Percentiles rank a stretch among this genome's conserved stretches.
Evolutionary conservation across 495 filamentous ascomycete genomes (phyloP).

Genomic region (Achaetomiella virescens): DNA sequence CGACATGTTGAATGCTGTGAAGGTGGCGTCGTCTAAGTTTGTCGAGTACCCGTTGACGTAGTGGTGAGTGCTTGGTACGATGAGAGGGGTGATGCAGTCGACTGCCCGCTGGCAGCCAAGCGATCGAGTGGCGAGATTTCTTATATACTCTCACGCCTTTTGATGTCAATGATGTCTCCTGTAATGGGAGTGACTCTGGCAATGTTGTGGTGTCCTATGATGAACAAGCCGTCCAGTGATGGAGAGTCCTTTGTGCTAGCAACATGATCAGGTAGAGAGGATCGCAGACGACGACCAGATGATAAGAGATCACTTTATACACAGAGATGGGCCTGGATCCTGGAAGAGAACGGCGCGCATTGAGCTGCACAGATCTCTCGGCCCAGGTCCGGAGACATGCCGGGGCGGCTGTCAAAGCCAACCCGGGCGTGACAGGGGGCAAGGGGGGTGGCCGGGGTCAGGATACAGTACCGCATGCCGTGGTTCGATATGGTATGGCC

Average conservation of each 20-base stretch:
- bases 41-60: neutral
- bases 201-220: neutral
- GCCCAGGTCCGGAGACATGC: slow-evolving; percentile 18
- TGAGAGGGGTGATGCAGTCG: neutral
- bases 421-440: slow-evolving; percentile 15
- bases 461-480: neutral
- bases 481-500: neutral
- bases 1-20: slow-evolving; percentile 52
- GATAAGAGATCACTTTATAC: slow-evolving; percentile 4
- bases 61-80: neutral
- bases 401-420: slow-evolving; percentile 17
- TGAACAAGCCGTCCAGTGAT: neutral
- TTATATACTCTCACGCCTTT: neutral
- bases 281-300: neutral
- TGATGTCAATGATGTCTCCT: neutral
- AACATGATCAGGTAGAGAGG: neutral
- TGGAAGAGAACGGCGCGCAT: neutral
- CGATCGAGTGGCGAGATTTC: slow-evolving; percentile 3
- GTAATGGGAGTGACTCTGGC: neutral
- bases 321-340: neutral
- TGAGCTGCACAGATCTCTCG: slow-evolving; percentile 11
- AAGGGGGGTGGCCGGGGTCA: neutral
- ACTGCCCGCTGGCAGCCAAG: slow-evolving; percentile 29
- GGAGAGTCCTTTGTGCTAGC: neutral
- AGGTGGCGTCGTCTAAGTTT: too few relatives aligned